Evolutionary conservation across 228 moss, liverwort and hornwort species (phyloP).

Genomic region (Sphagnum fallax): DNA sequence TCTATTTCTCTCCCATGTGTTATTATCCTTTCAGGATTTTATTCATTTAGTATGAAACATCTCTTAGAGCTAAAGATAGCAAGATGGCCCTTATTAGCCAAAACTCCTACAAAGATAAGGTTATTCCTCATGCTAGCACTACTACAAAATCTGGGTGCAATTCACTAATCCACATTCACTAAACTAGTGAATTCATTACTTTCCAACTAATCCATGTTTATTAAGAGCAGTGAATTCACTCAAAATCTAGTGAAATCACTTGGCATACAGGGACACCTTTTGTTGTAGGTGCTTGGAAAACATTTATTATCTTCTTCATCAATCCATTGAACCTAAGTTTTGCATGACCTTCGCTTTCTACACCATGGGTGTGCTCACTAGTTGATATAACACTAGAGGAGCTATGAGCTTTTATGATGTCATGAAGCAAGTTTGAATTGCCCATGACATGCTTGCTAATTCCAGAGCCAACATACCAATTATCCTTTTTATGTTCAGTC

Average conservation of each 20-base stretch:
- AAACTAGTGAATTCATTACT: too few species aligned
- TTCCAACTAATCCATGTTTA: too few species aligned
- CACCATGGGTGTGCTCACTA: background rate
- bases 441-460: background rate
- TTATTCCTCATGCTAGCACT: background rate
- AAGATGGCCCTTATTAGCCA: background rate
- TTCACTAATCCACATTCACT: too few species aligned
- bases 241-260: too few species aligned
- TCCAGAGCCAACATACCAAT: background rate
- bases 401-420: background rate
- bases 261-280: background rate
- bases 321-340: background rate
- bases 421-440: background rate
- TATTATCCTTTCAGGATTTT: background rate
- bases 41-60: background rate
- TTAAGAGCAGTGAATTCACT: too few species aligned
- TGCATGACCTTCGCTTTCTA: background rate
- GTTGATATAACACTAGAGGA: background rate
- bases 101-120: background rate
- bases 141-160: too few species aligned
- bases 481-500: background rate
- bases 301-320: background rate
- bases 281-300: background rate
- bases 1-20: background rate
- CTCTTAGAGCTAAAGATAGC: background rate